Evolutionary conservation across 1,284 basidiomycete species (phyloP), one percentile per base, ranked within the genome.

Genomic region (Ustilago tritici): DNA sequence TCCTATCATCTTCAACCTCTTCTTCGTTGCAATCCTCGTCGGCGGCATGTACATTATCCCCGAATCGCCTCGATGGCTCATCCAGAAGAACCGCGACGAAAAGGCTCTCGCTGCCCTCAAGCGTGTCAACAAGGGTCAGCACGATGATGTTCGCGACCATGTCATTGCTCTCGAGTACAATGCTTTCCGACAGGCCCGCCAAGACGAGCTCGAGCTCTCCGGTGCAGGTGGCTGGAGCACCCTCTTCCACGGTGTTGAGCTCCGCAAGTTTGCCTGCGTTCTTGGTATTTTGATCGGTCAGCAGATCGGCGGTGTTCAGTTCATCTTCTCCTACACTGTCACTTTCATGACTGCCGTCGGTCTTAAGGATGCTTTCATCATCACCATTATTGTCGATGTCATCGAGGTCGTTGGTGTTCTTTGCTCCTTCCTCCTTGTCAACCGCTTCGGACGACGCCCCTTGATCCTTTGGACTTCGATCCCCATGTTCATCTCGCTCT

Each of bases 381-480:
- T 88, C 73, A 88, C 87, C 52, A 87, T 87, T 67, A 82, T 84
- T 49, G 79, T 81, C 64, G 79, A 82, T 35, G 66, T 79, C 67
- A 68, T 84, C 68, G 87, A 88, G 67, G 87, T 88, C 17, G 79
- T 87, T 57, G 88, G 88, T 70, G 83, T 86, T 19, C 61, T 85
- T 54, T 82, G 81, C 47, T 86, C 84, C 1, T 88, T 88, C 86
- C 84, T 87, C 65, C 70, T 88, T 28, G 87, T 88, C 67, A 86
- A 87, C 73, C 83, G 88, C 52, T 87, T 86, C 76, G 88, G 88
- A n/a, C 85, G 88, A 61, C 80, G 88, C 35, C 86, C 87, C 2
- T 68, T 88, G 34, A 84, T 88, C 23, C 80, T 88, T 54, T 86
- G 76, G 50, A 87, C 86, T 34, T 87, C 86, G 65, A 74, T 87